Percentiles rank a stretch among this genome's conserved stretches.
Conservation (phyloP, 1,284 basidiomycete species). For the Papiliotrema terrestris region DNA sequence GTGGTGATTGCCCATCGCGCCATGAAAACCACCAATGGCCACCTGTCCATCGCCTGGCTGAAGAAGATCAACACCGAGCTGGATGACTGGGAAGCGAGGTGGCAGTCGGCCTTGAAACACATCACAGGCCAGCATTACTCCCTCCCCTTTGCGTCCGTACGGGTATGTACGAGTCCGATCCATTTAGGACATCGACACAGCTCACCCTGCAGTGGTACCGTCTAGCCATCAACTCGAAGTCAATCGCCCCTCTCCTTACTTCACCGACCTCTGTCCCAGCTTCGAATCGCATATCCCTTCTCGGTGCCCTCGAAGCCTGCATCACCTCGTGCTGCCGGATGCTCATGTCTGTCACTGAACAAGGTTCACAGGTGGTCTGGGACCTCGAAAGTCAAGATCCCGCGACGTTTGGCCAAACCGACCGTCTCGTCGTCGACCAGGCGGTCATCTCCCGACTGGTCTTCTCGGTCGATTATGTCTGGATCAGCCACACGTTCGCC, state of each 20-base stretch:
- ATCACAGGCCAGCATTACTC: conserved; percentile 3
- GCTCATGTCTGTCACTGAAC: conserved; percentile 1
- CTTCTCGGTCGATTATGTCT: conserved; percentile 5
- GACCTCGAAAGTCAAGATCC: neutral
- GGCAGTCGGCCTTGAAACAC: neutral
- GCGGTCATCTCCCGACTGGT: neutral
- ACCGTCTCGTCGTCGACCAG: neutral
- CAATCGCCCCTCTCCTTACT: conserved; percentile 1
- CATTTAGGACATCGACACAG: too few species aligned
- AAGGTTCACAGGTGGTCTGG: neutral
- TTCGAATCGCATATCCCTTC: neutral
- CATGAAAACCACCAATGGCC: neutral
- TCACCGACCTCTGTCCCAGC: neutral
- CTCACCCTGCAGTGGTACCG: neutral
- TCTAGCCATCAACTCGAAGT: conserved; percentile 1
- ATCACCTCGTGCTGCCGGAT: conserved; percentile 3
- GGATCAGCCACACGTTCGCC: conserved; percentile 5
- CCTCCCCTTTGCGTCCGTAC: conserved; percentile 6
- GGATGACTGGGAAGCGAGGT: conserved; percentile 5
- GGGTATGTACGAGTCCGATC: neutral
- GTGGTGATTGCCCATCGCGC: conserved; percentile 4
- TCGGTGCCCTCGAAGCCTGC: neutral
- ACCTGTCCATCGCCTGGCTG: neutral
- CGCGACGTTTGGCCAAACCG: neutral
- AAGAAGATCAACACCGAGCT: conserved; percentile 4